phyloP scores from a whole-genome alignment of 2,329 filamentous ascomycete genomes.

The Cordyceps sp. region DNA sequence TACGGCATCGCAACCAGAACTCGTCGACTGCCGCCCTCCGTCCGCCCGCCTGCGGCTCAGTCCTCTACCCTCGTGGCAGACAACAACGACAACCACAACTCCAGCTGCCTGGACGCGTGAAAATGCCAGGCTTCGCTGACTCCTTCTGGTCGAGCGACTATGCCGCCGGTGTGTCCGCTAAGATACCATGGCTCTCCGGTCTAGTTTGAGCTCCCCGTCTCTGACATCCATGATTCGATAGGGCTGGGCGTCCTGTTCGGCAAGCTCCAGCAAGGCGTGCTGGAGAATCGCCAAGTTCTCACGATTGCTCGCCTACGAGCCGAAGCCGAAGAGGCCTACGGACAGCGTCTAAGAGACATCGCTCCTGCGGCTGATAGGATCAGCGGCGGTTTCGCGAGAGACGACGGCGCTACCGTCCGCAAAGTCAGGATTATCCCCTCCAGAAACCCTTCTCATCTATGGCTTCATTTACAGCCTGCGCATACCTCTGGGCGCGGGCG shows the following conservation, averaged over 20 bases:
- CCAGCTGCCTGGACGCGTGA: too few species aligned
- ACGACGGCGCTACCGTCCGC: slow-evolving; percentile 88
- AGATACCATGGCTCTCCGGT: neutral
- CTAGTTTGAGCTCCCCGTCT: slow-evolving; percentile 1
- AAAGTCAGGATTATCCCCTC: too few species aligned
- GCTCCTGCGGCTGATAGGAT: slow-evolving; percentile 68
- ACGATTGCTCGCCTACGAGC: slow-evolving; percentile 86
- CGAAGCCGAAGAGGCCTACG: slow-evolving; percentile 86
- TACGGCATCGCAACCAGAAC: too few species aligned
- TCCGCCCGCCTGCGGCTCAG: too few species aligned
- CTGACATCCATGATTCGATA: slow-evolving; percentile 11
- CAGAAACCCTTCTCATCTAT: too few species aligned
- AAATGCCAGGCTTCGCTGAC: slow-evolving; percentile 79
- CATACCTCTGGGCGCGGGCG: too few species aligned
- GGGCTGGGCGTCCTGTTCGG: slow-evolving; percentile 85
- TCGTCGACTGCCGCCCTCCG: too few species aligned
- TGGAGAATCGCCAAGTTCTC: slow-evolving; percentile 88
- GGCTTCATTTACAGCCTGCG: too few species aligned
- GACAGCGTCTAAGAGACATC: slow-evolving; percentile 66
- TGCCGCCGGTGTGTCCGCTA: slow-evolving; percentile 54
- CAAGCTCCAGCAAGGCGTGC: slow-evolving; percentile 90
- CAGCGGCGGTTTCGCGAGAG: slow-evolving; percentile 66
- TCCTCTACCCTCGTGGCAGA: too few species aligned
- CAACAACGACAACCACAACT: too few species aligned
- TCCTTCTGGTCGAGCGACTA: slow-evolving; percentile 98